Evolutionary conservation across 768 basidiomycete genomes (phyloP).

Genomic region (Tylopilus sp.): DNA sequence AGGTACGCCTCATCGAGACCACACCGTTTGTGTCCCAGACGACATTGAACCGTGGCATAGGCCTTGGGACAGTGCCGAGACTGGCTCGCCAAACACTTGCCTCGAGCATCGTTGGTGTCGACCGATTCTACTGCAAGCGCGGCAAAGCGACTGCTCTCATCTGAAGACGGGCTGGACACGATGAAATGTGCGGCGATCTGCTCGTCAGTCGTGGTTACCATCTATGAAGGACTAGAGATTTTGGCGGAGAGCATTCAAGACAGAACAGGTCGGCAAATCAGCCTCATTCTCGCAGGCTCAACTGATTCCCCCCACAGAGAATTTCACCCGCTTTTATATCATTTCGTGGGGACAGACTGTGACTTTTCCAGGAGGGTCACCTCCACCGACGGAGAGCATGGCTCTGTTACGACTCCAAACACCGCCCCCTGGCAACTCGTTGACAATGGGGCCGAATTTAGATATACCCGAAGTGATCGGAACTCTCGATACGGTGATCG

Average conservation of each 20-base stretch:
- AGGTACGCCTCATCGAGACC: conserved; percentile 43
- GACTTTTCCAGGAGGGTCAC: conserved; percentile 26
- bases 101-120: conserved; percentile 48
- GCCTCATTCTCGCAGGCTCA: background rate
- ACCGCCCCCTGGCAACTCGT: background rate
- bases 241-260: conserved; percentile 65
- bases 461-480: conserved; percentile 27
- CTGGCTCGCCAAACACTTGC: conserved; percentile 54
- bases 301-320: conserved; percentile 38
- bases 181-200: conserved; percentile 68
- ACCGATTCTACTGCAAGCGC: conserved; percentile 74
- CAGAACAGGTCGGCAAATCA: conserved; percentile 21
- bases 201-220: conserved; percentile 56
- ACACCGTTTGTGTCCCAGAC: background rate
- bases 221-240: conserved; percentile 62
- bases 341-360: conserved; percentile 38
- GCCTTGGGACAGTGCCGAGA: conserved; percentile 75
- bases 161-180: conserved; percentile 36
- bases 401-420: conserved; percentile 39
- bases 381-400: conserved; percentile 20
- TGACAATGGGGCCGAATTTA: background rate
- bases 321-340: conserved; percentile 69
- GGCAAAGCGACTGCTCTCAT: conserved; percentile 42
- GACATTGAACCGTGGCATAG: conserved; percentile 34
- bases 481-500: conserved; percentile 37